These are phyloP conservation scores for Saturnispora serradocipensis DNA, from an alignment of 805 yeast genomes.

Conservation along the genomic window DNA sequence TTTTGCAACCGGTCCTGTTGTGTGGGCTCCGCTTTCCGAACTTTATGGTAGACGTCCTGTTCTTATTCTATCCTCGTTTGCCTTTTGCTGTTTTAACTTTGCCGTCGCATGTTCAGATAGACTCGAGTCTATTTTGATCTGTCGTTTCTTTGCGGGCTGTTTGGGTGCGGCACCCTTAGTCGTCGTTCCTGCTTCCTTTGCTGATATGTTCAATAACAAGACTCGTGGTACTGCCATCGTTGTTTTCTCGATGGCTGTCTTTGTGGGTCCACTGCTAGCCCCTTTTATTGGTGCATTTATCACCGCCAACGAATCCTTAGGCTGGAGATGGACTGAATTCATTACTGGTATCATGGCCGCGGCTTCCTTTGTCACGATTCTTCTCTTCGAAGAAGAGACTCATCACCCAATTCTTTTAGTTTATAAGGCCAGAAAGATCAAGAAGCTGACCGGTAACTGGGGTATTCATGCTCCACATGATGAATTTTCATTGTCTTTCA, in stretches of 20 bases:
- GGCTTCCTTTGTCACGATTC: slow-evolving; percentile 27
- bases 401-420: slow-evolving; percentile 62
- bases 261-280: slow-evolving; percentile 72
- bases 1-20: slow-evolving; percentile 84
- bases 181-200: slow-evolving; percentile 78
- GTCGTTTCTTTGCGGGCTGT: slow-evolving; percentile 74
- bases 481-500: slow-evolving; percentile 43
- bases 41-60: slow-evolving; percentile 62
- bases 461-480: slow-evolving; percentile 75
- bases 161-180: slow-evolving; percentile 81
- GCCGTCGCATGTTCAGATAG: slow-evolving; percentile 76
- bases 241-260: slow-evolving; percentile 62
- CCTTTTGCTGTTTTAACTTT: slow-evolving; percentile 52
- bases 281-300: slow-evolving; percentile 74
- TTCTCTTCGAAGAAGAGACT: slow-evolving; percentile 52
- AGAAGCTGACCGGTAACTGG: slow-evolving; percentile 72
- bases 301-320: slow-evolving; percentile 41
- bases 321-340: slow-evolving; percentile 82
- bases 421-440: slow-evolving; percentile 51
- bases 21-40: slow-evolving; percentile 89
- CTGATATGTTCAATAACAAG: slow-evolving; percentile 63
- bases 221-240: slow-evolving; percentile 71
- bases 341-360: slow-evolving; percentile 55
- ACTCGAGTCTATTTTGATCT: slow-evolving; percentile 64
- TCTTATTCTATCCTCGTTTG: slow-evolving; percentile 45